phyloP scores from a whole-genome alignment of 176 grass and related monocot species.

The Dactylis glomerata region DNA sequence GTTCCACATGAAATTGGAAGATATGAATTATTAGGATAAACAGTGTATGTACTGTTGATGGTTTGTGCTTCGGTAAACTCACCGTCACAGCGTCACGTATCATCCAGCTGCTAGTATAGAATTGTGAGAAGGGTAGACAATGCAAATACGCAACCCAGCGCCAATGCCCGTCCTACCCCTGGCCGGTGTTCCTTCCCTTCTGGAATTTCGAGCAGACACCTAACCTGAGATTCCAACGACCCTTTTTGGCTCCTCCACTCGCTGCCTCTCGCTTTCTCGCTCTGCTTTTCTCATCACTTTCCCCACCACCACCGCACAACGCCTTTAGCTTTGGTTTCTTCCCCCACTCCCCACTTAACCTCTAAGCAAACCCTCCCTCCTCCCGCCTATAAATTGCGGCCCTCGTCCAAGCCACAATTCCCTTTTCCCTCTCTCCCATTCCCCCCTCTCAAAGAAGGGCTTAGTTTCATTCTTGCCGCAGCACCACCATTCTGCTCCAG shows the following conservation, averaged over 20 bases:
- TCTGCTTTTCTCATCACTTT: slow-evolving; percentile 15
- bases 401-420: slow-evolving; percentile 56
- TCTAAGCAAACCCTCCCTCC: slow-evolving; percentile 38
- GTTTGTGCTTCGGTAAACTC: too few species aligned
- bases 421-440: slow-evolving; percentile 63
- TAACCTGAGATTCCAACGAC: slow-evolving; percentile 36
- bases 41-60: too few species aligned
- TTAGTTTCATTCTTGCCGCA: background rate
- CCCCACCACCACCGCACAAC: slow-evolving; percentile 25
- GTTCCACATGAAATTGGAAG: too few species aligned
- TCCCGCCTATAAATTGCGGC: slow-evolving; percentile 53
- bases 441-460: slow-evolving; percentile 32
- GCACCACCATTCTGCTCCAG: background rate
- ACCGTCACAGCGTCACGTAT: too few species aligned
- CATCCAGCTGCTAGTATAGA: too few species aligned
- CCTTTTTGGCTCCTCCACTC: background rate
- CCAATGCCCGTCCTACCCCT: background rate
- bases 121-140: too few species aligned
- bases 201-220: slow-evolving; percentile 19
- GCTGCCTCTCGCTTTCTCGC: background rate
- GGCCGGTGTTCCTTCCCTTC: background rate
- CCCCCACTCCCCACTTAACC: slow-evolving; percentile 31
- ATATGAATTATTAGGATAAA: too few species aligned
- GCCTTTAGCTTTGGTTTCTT: slow-evolving; percentile 1
- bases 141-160: too few species aligned